These are phyloP conservation scores for Tremellales sp. DNA, from an alignment of 1,284 basidiomycete genomes.

Conservation along the genomic window DNA sequence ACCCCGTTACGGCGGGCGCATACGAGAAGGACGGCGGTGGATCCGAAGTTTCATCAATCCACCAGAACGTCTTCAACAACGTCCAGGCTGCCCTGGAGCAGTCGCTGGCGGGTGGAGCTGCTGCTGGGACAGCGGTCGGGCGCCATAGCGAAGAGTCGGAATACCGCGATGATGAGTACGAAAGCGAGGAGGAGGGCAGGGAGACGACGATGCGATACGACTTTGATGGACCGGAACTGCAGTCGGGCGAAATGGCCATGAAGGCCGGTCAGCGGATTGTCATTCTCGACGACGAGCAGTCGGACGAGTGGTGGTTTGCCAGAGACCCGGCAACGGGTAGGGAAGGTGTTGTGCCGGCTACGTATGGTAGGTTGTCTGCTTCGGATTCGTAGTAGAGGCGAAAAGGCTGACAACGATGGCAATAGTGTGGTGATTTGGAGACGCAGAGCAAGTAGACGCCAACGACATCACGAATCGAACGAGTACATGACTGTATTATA, in stretches of 20 bases:
- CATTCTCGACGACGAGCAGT: slow-evolving; percentile 41
- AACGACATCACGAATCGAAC: too few species aligned
- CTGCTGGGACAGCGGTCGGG: slow-evolving; percentile 34
- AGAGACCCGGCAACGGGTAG: slow-evolving; percentile 69
- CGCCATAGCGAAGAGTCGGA: not conserved
- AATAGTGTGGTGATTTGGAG: too few species aligned
- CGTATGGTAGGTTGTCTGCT: slow-evolving; percentile 56
- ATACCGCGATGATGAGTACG: slow-evolving; percentile 17
- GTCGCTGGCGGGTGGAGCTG: slow-evolving; percentile 40
- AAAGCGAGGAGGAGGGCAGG: slow-evolving; percentile 50
- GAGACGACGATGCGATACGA: slow-evolving; percentile 47
- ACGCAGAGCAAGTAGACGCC: too few species aligned
- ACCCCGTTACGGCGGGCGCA: slow-evolving; percentile 18
- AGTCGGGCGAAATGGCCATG: slow-evolving; percentile 44
- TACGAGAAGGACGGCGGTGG: slow-evolving; percentile 69
- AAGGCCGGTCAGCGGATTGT: slow-evolving; percentile 40
- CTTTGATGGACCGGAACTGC: slow-evolving; percentile 37
- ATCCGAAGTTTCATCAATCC: slow-evolving; percentile 53
- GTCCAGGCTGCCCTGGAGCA: slow-evolving; percentile 72
- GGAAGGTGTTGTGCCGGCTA: slow-evolving; percentile 83
- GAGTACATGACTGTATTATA: too few species aligned
- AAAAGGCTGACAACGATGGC: too few species aligned
- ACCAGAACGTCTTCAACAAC: slow-evolving; percentile 71
- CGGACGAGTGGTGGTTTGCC: slow-evolving; percentile 82
- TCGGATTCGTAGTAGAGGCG: not conserved